Percentiles rank a stretch among this genome's conserved stretches.
Conservation (phyloP, 2,329 filamentous ascomycete genomes). For the Myriangium duriaei region DNA sequence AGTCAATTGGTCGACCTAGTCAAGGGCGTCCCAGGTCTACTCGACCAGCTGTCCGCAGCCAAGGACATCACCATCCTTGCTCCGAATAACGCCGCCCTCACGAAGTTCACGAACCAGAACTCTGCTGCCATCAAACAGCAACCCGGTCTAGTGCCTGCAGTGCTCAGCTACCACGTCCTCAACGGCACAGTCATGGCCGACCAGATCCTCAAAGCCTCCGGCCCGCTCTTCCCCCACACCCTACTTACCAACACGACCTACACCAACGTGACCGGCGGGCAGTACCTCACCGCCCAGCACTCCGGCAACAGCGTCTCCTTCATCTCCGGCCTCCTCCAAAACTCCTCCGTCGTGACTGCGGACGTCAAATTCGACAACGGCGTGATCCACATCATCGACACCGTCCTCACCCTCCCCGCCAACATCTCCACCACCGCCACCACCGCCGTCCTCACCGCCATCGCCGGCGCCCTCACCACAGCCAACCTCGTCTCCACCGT, state of each 20-base stretch:
- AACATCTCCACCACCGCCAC: slow-evolving; percentile 20
- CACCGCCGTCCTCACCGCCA: slow-evolving; percentile 26
- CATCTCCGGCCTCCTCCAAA: slow-evolving; percentile 40
- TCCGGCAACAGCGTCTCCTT: slow-evolving; percentile 35
- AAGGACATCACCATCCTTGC: slow-evolving; percentile 43
- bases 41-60: slow-evolving; percentile 21
- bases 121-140: slow-evolving; percentile 22
- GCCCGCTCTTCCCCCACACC: slow-evolving; percentile 33
- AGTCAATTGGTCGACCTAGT: slow-evolving; percentile 17
- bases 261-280: slow-evolving; percentile 47
- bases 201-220: slow-evolving; percentile 25
- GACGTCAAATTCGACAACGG: slow-evolving; percentile 33
- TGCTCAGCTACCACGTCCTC: slow-evolving; percentile 48
- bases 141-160: slow-evolving; percentile 27
- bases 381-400: slow-evolving; percentile 36
- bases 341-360: slow-evolving; percentile 36
- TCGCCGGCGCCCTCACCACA: slow-evolving; percentile 29
- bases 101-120: slow-evolving; percentile 18
- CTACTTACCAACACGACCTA: slow-evolving; percentile 40
- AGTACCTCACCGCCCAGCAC: slow-evolving; percentile 39
- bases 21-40: slow-evolving; percentile 17
- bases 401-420: slow-evolving; percentile 29
- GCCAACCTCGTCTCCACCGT: slow-evolving; percentile 31
- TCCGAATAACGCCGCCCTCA: slow-evolving; percentile 36
- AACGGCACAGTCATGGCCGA: slow-evolving; percentile 35